Base-by-base conservation (phyloP, 2,329 filamentous ascomycete genomes). In the Lachnellula suecica region DNA sequence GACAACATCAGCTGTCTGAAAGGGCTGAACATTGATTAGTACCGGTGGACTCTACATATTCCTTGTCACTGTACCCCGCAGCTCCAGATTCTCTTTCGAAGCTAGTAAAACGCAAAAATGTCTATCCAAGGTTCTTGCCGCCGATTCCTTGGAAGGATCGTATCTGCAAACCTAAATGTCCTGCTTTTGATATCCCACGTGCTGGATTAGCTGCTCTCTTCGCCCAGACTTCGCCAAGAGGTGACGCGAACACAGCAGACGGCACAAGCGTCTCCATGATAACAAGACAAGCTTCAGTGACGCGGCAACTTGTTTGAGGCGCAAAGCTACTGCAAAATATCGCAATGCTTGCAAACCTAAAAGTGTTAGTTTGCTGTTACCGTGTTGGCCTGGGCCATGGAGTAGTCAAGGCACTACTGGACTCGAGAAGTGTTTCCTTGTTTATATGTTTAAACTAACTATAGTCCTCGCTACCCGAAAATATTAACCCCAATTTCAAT, bases 241-340 rank as follows among this genome's bases (percentile, higher is more conserved):
- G 27, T 24, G 45, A 48, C 45, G 17, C 46, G 46, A 41, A 19
- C 4, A 22, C 24, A 25, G 20, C 27, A 25, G 40, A 38, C 25
- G 47, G 23, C 47, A 42, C 34, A 48, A 48, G 46, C 46, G 34
- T 41, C 19, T 19, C 10, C 22, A 29, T 22, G n/a, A 24, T 11
- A 38, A 8, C 23, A 10, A 51, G 35, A 52, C 49, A 52, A 52
- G 49, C 49, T 52, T 52, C 47, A 40, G 42, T 51, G 48, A 51
- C 42, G 42, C 42, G 48, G 48, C 47, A 44, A 29, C 19, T 34
- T 24, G 7, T 25, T 44, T 50, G 9, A 17, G 15, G 15, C 31
- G 15, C 17, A 17, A 35, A 17, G 15, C 17, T 35, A 35, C n/a
- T 37, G 34, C 10, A 23, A 20, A 13, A 40, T 22, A 15, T 13